Conservation (phyloP, 2,329 filamentous ascomycete genomes). For the Aspergillus arachidicola region DNA sequence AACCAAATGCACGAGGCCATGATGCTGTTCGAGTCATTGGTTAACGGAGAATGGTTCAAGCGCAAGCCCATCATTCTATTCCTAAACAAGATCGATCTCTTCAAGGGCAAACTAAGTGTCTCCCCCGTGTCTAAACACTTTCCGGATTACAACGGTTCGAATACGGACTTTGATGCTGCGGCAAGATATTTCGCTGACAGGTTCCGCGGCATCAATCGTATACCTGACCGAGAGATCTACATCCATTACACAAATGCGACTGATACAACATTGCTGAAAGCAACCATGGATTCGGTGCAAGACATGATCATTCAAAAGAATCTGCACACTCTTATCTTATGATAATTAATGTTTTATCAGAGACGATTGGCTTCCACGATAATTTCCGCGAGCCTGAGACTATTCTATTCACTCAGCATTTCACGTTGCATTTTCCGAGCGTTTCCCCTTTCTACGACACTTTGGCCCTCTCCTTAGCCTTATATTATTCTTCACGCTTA, state of each 20-base stretch:
- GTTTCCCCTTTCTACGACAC: conserved; percentile 17
- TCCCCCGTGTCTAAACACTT: conserved; percentile 76
- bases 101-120: conserved; percentile 72
- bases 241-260: conserved; percentile 63
- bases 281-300: conserved; percentile 83
- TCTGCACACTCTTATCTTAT: conserved; percentile 76
- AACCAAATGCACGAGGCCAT: conserved; percentile 91
- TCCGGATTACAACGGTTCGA: conserved; percentile 74
- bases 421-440: conserved; percentile 31
- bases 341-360: conserved; percentile 17
- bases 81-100: conserved; percentile 85
- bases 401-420: conserved; percentile 25
- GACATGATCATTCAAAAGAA: conserved; percentile 88
- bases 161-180: conserved; percentile 71
- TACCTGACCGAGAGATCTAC: conserved; percentile 59
- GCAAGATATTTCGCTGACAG: conserved; percentile 82
- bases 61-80: conserved; percentile 81
- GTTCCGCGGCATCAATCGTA: conserved; percentile 74
- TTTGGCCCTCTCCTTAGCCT: conserved; percentile 11
- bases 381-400: conserved; percentile 20
- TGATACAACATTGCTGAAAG: conserved; percentile 75
- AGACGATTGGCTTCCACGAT: conserved; percentile 20
- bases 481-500: conserved; percentile 6
- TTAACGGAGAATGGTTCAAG: conserved; percentile 84
- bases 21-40: conserved; percentile 84